Base-by-base conservation (phyloP, 2,329 filamentous ascomycete genomes). In the Fusarium sacchari region DNA sequence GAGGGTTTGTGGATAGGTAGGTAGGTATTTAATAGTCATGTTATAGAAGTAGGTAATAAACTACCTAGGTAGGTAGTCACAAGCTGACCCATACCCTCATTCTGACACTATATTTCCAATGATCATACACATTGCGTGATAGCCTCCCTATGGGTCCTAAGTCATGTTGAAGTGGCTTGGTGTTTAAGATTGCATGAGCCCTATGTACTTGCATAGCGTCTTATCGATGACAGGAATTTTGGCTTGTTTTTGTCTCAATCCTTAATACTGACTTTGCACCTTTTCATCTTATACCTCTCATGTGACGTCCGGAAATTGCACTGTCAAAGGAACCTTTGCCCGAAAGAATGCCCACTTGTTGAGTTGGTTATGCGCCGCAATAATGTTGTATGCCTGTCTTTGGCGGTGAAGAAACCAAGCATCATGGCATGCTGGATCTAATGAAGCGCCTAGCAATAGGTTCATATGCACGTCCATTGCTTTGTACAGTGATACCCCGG, bases 351-450 rank as follows among this genome's bases (percentile, higher is more conserved):
- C n/a, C 42, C 24, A 47, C 26, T 62, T 58, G 60, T 70, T 67
- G 65, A 63, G 39, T 46, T 60, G n/a, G n/a, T n/a, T 20, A 59
- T 60, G 70, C 49, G 57, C 42, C 46, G 49, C 44, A 65, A 42
- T 37, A 57, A 52, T 7, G 44, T 32, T 68, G 37, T 40, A 43
- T 47, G 60, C 36, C 46, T 61, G 68, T 72, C 71, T 74, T 69
- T 74, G 71, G 71, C 71, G 71, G 71, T 73, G 71, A 74, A 69
- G 71, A 72, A 61, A 71, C 52, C 59, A 68, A 74, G 59, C 59
- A 68, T 53, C 50, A 64, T 59, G 44, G 49, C 49, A 66, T 44
- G 49, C 50, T 66, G 42, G 36, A 32, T 57, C 39, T 67, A 46
- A 56, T n/a, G 26, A 53, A 56, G 52, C 26, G 60, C 42, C 62